Conservation (phyloP, 148 eudicot genomes). For the Rhododendron williamsianum region DNA sequence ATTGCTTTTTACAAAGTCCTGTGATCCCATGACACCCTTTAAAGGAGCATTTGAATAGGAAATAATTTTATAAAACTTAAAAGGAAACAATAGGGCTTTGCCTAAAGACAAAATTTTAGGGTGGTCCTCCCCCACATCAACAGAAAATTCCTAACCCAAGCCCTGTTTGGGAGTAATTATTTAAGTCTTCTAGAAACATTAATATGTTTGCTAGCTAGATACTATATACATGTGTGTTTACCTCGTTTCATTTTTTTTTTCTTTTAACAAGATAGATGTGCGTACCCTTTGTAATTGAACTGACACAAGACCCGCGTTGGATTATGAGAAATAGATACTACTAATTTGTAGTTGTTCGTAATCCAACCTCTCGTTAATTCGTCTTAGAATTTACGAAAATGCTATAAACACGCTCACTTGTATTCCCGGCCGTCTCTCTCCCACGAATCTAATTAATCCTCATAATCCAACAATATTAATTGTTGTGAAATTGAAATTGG, state of each 20-base stretch:
- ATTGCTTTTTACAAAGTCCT: slow-evolving; percentile 8
- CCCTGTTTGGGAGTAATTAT: not conserved
- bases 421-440: too few relatives aligned
- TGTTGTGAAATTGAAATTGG: too few relatives aligned
- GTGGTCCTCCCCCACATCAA: not conserved
- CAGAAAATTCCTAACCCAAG: not conserved
- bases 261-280: not conserved
- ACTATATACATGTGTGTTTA: not conserved
- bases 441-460: too few relatives aligned
- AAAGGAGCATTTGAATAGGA: not conserved
- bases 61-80: not conserved
- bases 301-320: not conserved
- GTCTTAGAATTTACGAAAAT: too few relatives aligned
- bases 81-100: not conserved
- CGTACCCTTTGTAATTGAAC: not conserved
- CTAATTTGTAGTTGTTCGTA: not conserved
- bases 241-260: not conserved
- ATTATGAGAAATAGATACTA: not conserved
- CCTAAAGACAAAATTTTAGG: not conserved
- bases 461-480: too few relatives aligned
- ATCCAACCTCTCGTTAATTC: too few relatives aligned
- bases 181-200: not conserved
- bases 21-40: not conserved
- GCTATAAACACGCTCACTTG: too few relatives aligned
- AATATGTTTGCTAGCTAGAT: not conserved